A percentile compares a stretch with the other conserved stretches of the same genome.
Conservation (phyloP, 192 early-diverging fungal genomes). For the Coemansia sp. region DNA sequence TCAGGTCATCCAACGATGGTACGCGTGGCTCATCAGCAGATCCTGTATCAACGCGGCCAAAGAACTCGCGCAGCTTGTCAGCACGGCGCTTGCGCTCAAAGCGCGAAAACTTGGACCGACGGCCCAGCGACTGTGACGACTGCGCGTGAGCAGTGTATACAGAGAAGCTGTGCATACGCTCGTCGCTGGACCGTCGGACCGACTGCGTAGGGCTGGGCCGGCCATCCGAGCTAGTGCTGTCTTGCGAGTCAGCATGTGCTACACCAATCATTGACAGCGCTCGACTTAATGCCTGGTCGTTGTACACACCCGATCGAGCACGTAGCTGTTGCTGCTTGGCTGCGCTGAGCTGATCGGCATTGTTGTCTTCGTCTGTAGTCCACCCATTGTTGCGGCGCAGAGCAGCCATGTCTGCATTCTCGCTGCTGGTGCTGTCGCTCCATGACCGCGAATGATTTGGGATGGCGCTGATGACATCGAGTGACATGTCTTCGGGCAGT, state of each 20-base stretch:
- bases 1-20: neutral
- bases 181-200: neutral
- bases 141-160: constrained; percentile 19
- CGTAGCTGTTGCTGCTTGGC: neutral
- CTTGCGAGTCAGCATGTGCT: constrained; percentile 37
- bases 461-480: neutral
- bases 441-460: constrained; percentile 14
- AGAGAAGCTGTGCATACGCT: constrained; percentile 17
- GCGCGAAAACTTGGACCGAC: constrained; percentile 15
- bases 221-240: constrained; percentile 13
- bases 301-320: constrained; percentile 7
- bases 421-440: constrained; percentile 20
- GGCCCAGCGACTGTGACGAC: constrained; percentile 10
- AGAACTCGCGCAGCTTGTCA: constrained; percentile 59
- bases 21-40: neutral
- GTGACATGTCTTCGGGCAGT: neutral
- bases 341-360: neutral
- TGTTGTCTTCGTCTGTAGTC: constrained; percentile 6
- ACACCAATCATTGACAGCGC: constrained; percentile 56
- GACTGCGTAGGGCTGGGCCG: neutral
- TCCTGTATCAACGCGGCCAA: constrained; percentile 30
- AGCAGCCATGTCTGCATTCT: neutral
- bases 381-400: constrained; percentile 8
- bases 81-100: constrained; percentile 48
- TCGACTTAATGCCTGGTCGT: constrained; percentile 35